Evolutionary conservation across 495 filamentous ascomycete species (phyloP).

Genomic region (Haplographium delicatum): DNA sequence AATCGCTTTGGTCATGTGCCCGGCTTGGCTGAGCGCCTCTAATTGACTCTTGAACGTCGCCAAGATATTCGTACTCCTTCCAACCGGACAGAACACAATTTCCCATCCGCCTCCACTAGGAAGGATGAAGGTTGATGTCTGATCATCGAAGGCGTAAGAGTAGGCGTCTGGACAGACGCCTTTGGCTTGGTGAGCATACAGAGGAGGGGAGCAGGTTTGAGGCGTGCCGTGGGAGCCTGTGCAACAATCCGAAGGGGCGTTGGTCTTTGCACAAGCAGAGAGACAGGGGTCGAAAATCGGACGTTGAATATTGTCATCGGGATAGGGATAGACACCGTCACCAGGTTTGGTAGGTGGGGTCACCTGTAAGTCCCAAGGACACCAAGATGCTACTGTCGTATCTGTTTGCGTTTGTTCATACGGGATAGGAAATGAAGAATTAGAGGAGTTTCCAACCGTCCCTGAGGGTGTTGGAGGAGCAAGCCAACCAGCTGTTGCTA

Average conservation of each 20-base stretch:
- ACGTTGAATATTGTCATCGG: slow-evolving; percentile 59
- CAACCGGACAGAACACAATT: slow-evolving; percentile 69
- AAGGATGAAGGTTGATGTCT: slow-evolving; percentile 68
- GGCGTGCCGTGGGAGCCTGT: slow-evolving; percentile 55
- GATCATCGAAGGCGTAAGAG: slow-evolving; percentile 74
- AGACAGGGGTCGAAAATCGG: slow-evolving; percentile 69
- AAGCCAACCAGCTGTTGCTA: slow-evolving; percentile 57
- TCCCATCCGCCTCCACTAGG: slow-evolving; percentile 68
- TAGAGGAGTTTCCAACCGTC: slow-evolving; percentile 39
- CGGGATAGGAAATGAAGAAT: slow-evolving; percentile 56
- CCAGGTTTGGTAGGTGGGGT: slow-evolving; percentile 56
- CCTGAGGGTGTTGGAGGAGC: slow-evolving; percentile 31
- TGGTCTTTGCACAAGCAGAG: slow-evolving; percentile 60
- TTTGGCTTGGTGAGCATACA: slow-evolving; percentile 62
- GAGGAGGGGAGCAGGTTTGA: slow-evolving; percentile 50
- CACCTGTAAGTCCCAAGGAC: slow-evolving; percentile 68
- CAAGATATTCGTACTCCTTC: slow-evolving; percentile 65
- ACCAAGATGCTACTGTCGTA: slow-evolving; percentile 55
- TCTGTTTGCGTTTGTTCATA: slow-evolving; percentile 50
- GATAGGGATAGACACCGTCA: slow-evolving; percentile 70
- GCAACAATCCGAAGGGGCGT: slow-evolving; percentile 60
- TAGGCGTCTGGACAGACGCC: slow-evolving; percentile 76
- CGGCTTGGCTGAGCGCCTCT: slow-evolving; percentile 10
- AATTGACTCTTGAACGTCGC: slow-evolving; percentile 41
- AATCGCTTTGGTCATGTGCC: slow-evolving; percentile 9